Conservation (phyloP, 305 asterid genomes). For the Solanum hybrid region DNA sequence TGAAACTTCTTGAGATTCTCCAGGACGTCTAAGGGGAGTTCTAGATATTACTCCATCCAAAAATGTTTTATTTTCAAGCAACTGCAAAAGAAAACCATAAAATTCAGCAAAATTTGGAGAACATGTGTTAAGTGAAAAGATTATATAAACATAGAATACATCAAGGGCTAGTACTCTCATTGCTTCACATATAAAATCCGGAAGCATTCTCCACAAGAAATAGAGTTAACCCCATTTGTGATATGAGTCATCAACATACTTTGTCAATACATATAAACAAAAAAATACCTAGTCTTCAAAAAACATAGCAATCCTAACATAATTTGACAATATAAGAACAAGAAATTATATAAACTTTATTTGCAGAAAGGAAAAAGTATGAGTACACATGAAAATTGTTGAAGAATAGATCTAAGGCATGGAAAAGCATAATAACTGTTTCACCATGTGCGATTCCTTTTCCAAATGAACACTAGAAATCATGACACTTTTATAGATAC, state of each 20-base stretch:
- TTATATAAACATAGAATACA: background rate
- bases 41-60: conserved; percentile 44
- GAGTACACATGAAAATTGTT: background rate
- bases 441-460: background rate
- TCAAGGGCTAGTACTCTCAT: background rate
- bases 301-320: background rate
- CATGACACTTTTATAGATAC: background rate
- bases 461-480: background rate
- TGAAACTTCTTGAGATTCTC: conserved; percentile 81
- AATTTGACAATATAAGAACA: too few species aligned
- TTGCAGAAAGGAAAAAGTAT: background rate
- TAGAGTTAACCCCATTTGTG: background rate
- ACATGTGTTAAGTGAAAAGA: background rate
- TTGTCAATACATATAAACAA: background rate
- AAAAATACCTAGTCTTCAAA: background rate
- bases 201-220: background rate
- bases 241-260: background rate
- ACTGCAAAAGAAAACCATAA: conserved; percentile 31
- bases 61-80: conserved; percentile 59
- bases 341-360: background rate
- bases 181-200: background rate
- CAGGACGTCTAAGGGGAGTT: conserved; percentile 77
- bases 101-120: background rate
- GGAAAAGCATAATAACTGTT: background rate
- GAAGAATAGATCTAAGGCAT: background rate